Base-by-base conservation (phyloP, 1,284 basidiomycete species). In the Puccinia horiana region DNA sequence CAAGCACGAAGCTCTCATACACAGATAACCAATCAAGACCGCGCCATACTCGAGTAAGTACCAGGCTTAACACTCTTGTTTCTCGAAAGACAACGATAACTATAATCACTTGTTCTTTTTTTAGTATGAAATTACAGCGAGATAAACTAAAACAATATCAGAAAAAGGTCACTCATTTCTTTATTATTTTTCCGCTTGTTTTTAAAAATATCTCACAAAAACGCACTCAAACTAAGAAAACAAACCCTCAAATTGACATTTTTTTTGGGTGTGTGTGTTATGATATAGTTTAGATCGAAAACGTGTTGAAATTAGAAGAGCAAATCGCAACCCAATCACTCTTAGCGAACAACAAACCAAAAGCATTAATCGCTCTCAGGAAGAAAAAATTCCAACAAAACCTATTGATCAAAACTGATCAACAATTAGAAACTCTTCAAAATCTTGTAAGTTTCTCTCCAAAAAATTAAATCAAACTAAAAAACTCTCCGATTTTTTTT, bases 121-220 rank as follows among this genome's bases (percentile, higher is more conserved):
- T 0, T 16, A 80, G 78, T 42, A 80, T 99, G 84, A 99, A 99
- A 88, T 88, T 97, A 73, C 96, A 99, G 87, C 90, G 97, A 65
- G 97, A 99, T 88, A 96, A 96, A 87, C 89, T 99, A 83, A 93
- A 91, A 87, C 94, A 96, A 87, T 99, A 98, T 86, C 95, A 96
- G 90, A 94, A 92, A 88, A 92, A 93, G 90, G 96, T 94, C 83
- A 76, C n/a, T n/a, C n/a, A n/a, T 9, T 73, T 56, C 32, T 29
- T 26, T 12, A 26, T 37, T 18, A 18, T 56, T 40, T 67, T 26
- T 40, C 14, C 32, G 35, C 1, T n/a, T 56, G 90, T 83, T 78
- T 37, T 29, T 56, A 54, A 26, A 29, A 18, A 23, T 11, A 2
- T 32, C 72, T 35, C 42, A 56, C 23, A 5, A 44, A 35, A 18